Percentiles rank a stretch among this genome's conserved stretches.
phyloP scores from a whole-genome alignment of 202 grass and related monocot species.

The Alloteropsis angusta region DNA sequence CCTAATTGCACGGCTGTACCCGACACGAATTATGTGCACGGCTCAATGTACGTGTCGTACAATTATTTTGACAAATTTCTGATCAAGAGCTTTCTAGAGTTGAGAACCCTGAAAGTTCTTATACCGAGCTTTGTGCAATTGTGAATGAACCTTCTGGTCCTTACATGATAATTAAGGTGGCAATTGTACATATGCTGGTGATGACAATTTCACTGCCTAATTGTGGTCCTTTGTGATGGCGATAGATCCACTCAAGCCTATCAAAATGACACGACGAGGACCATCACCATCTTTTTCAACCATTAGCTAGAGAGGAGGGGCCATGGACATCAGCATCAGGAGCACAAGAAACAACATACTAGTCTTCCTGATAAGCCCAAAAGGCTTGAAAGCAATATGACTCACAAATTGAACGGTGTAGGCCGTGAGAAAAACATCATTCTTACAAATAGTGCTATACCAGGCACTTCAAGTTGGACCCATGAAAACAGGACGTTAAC shows the following conservation, averaged over 20 bases:
- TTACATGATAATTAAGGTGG: neutral
- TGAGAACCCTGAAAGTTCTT: neutral
- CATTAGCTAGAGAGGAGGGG: neutral
- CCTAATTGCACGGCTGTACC: neutral
- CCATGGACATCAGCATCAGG: neutral
- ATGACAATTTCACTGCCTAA: constrained; percentile 7
- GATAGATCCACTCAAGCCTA: neutral
- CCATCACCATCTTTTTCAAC: neutral
- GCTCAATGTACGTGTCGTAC: neutral
- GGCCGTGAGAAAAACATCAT: neutral
- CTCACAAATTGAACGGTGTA: neutral
- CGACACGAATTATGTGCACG: neutral
- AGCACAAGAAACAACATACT: neutral
- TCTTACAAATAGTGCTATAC: neutral
- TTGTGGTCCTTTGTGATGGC: neutral
- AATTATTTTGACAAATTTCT: neutral
- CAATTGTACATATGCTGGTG: neutral
- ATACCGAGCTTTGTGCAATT: neutral
- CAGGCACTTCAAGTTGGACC: neutral
- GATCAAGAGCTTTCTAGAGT: neutral
- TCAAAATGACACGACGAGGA: neutral
- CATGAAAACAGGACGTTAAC: neutral
- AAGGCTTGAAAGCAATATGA: neutral
- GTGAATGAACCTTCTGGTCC: neutral
- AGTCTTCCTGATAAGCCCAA: constrained; percentile 16